Conservation (phyloP, 192 early-diverging fungal genomes). For the Coemansia nantahalensis region DNA sequence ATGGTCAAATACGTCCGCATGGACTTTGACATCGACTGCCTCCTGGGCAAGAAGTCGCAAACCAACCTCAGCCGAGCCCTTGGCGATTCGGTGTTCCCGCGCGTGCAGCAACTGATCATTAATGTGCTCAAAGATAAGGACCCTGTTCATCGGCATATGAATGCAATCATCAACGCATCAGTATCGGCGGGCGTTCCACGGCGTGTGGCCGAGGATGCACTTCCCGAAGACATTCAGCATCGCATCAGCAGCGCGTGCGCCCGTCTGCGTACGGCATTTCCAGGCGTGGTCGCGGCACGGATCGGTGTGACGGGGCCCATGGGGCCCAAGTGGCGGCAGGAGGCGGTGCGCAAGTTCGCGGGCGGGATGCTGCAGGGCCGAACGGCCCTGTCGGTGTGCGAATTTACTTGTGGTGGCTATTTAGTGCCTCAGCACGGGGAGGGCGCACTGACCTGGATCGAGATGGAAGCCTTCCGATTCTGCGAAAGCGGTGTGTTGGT, state of each 20-base stretch:
- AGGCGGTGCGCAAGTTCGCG: too few relatives aligned
- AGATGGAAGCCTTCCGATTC: neutral
- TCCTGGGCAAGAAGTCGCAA: neutral
- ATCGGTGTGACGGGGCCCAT: too few relatives aligned
- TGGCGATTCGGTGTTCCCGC: too few relatives aligned
- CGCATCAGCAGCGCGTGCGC: neutral
- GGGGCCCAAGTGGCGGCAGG: too few relatives aligned
- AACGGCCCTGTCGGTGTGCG: neutral
- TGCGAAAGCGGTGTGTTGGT: too few relatives aligned
- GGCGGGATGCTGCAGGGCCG: neutral
- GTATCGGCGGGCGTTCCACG: too few relatives aligned
- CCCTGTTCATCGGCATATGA: neutral
- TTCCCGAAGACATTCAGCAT: neutral
- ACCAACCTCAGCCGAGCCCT: too few relatives aligned
- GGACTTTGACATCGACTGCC: neutral
- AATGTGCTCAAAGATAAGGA: neutral
- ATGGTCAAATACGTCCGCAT: constrained; percentile 1
- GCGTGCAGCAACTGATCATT: neutral
- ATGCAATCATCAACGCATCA: too few relatives aligned
- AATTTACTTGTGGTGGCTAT: neutral
- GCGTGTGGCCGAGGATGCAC: neutral
- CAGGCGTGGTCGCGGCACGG: neutral
- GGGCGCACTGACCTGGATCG: neutral
- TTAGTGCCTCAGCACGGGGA: neutral
- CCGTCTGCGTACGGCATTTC: neutral